Conservation (phyloP, 1,139 yeast genomes). For the Torulaspora globosa region DNA sequence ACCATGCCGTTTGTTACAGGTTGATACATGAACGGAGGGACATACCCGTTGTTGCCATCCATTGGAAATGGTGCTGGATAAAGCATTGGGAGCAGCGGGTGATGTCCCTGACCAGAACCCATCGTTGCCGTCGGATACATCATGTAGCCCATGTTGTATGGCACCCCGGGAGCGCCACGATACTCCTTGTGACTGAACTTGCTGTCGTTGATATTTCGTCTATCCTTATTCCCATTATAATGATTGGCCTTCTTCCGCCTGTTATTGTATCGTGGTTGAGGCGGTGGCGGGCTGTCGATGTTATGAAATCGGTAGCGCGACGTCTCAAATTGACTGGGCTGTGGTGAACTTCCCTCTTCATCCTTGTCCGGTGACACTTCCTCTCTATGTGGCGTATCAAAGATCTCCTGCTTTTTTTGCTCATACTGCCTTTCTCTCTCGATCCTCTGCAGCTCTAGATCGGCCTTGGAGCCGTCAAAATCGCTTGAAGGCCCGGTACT, state of each 20-base stretch:
- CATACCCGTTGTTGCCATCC: slow-evolving; percentile 10
- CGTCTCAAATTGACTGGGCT: slow-evolving; percentile 30
- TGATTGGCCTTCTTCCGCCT: slow-evolving; percentile 6
- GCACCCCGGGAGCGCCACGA: slow-evolving; percentile 6
- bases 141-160: slow-evolving; percentile 18
- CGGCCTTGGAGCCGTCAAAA: slow-evolving; percentile 5
- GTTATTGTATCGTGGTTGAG: slow-evolving; percentile 9
- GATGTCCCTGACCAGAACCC: slow-evolving; percentile 4
- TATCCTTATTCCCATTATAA: slow-evolving; percentile 1
- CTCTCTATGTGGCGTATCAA: slow-evolving; percentile 14
- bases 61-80: slow-evolving; percentile 16
- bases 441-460: slow-evolving; percentile 21
- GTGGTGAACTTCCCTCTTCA: slow-evolving; percentile 24
- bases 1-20: slow-evolving; percentile 9
- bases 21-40: slow-evolving; percentile 13
- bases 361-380: slow-evolving; percentile 5
- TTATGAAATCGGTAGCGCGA: slow-evolving; percentile 20
- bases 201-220: not conserved
- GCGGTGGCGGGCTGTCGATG: slow-evolving; percentile 9
- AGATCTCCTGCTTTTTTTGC: slow-evolving; percentile 24
- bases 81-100: slow-evolving; percentile 10
- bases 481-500: not conserved
- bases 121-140: slow-evolving; percentile 18
- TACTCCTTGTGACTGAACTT: slow-evolving; percentile 2
- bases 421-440: slow-evolving; percentile 24